Evolutionary conservation across 2,329 filamentous ascomycete genomes (phyloP), one percentile per base, ranked within the genome.

Genomic region (Fusarium sp.): DNA sequence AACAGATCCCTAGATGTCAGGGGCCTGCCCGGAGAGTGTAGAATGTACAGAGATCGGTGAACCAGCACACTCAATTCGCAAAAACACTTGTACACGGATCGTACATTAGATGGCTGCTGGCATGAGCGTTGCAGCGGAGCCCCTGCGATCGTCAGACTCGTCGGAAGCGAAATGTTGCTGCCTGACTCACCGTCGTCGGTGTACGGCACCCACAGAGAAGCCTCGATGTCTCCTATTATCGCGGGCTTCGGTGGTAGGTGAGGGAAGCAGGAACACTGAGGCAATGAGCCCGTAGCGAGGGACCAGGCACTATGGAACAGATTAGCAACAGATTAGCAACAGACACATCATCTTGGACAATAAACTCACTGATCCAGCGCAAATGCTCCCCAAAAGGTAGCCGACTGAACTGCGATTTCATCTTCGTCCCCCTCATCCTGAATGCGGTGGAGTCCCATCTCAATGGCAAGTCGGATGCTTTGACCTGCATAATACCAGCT

Each of bases 401-500:
- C 89, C 6, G 88, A 84, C 72, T 89, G 86, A 2, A 91, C 89
- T 7, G 88, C 89, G n/a, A 87, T 79, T 72, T 90, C 87, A 69
- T 90, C 88, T 64, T 89, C 84, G 60, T 89, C 87, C 3, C 82
- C 83, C 33, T 86, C 84, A 45, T 85, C 85, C 54, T 83, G 81
- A 5, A 88, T 76, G 7, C 89, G 84, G 78, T 94, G 92, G 54
- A 94, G 81, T 1, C 92, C 91, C 86, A 94, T 90, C 79, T 94
- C 93, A 40, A 94, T 86, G 33, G 92, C 92, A 71, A 95, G 87
- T 5, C 92, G 88, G 67, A 94, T 90, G 76, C 92, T 94, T 79
- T 94, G 90, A 1, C 93, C 92, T 3, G 91, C 90, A 72, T 93
- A 92, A 67, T 90, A 92, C 86, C 92, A 94, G 60, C 92, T 93